Evolutionary conservation across 148 eudicot species (phyloP).

Genomic region (Linanthus parryae): DNA sequence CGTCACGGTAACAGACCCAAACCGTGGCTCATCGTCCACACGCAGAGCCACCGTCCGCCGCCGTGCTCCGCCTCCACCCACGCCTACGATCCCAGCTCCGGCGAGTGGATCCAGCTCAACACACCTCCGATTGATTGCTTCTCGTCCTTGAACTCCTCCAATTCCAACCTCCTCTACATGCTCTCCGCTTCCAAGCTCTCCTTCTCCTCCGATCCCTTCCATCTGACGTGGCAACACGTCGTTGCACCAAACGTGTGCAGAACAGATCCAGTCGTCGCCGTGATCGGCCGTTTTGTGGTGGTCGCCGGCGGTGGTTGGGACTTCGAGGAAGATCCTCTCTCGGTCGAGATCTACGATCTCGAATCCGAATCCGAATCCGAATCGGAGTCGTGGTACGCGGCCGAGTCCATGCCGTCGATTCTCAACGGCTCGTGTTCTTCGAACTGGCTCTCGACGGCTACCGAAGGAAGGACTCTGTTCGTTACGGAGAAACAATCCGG

Average conservation of each 20-base stretch:
- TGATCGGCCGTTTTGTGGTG: slow-evolving; percentile 34
- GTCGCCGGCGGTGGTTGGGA: slow-evolving; percentile 50
- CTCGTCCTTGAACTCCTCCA: slow-evolving; percentile 28
- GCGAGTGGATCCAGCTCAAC: slow-evolving; percentile 32
- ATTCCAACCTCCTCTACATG: slow-evolving; percentile 33
- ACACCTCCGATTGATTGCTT: slow-evolving; percentile 9
- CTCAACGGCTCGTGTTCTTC: slow-evolving; percentile 44
- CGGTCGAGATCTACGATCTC: slow-evolving; percentile 50
- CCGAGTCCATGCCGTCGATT: slow-evolving; percentile 43
- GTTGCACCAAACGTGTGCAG: slow-evolving; percentile 42
- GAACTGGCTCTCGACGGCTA: slow-evolving; percentile 53
- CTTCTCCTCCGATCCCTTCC: slow-evolving; percentile 52
- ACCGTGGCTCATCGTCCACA: slow-evolving; percentile 65
- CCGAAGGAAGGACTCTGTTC: slow-evolving; percentile 18
- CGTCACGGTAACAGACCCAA: slow-evolving; percentile 17
- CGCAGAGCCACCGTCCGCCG: slow-evolving; percentile 23
- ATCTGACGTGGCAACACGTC: slow-evolving; percentile 37
- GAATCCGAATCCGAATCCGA: slow-evolving; percentile 22
- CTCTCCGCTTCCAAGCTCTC: slow-evolving; percentile 24
- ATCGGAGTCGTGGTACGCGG: slow-evolving; percentile 35
- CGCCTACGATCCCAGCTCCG: slow-evolving; percentile 61
- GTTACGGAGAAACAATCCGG: slow-evolving; percentile 48
- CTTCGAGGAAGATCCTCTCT: slow-evolving; percentile 41
- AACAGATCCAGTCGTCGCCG: slow-evolving; percentile 52
- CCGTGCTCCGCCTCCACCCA: slow-evolving; percentile 11